Base-by-base conservation (phyloP, 208 protist genomes). In the Kentomonas sorsogonicus region DNA sequence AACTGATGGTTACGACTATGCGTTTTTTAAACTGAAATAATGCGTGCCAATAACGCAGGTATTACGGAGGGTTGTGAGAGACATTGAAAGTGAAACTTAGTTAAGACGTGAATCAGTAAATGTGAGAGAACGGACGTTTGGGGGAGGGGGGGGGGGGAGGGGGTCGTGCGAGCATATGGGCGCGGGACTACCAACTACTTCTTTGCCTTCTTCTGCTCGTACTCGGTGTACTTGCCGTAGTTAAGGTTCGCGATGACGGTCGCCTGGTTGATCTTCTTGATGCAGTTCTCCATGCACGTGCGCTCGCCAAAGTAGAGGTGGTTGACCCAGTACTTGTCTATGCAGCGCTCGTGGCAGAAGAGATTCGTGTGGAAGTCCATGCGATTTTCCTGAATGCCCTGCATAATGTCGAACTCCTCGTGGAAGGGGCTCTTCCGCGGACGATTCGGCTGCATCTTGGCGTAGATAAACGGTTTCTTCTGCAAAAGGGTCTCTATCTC, bases 231-330 rank as follows among this genome's bases (percentile, higher is more conserved):
- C 57, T 89, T 89, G 39, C 70, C 70, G 41, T 87, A 89, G 62
- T 85, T 84, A 44, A 93, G 72, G 62, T 95, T 95, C 18, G 83
- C 85, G 53, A 95, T 89, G 45, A 95, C 73, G 0, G 79, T 83
- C 16, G 79, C 73, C 61, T 95, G 85, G 53, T 78, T 85, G 23
- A 92, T 69, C 71, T 93, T 90, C 30, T 87, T 81, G n/a, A 95
- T 60, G 48, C 89, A 95, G 60, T 95, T 95, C 16, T 78, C 45
- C 85, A 92, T 92, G 72, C 89, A 95, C 15, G 57, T 74, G 63
- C 87, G 79, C 56, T 93, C 89, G 4, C 57, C 38, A 18, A 68
- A 58, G 50, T 89, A 89, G 43, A 93, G 84, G 63, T 91, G 67
- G 63, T 93, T 95, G 23, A 88, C 59, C 59, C 53, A 85, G 66